These are phyloP conservation scores for Mycena venus DNA, from an alignment of 768 basidiomycete genomes.

Conservation along the genomic window DNA sequence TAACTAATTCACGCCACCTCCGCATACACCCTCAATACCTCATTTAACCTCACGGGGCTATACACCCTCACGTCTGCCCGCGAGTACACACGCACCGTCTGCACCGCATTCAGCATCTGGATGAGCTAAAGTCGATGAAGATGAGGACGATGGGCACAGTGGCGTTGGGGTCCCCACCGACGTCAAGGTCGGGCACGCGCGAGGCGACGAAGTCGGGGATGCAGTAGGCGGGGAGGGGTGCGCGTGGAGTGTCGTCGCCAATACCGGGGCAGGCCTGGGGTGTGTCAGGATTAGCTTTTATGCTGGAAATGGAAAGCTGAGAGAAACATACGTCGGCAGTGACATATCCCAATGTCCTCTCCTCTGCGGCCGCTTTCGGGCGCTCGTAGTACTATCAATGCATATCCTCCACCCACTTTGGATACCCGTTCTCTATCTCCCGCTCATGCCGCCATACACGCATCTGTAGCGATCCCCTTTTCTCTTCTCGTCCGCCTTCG, in stretches of 20 bases:
- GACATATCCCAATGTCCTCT: slow-evolving; percentile 65
- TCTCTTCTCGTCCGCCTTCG: no score
- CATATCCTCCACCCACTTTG: slow-evolving; percentile 59
- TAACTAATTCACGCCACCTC: slow-evolving; percentile 45
- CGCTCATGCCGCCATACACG: slow-evolving; percentile 44
- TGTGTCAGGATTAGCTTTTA: no score
- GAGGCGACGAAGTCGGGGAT: slow-evolving; percentile 33
- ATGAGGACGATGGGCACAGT: slow-evolving; percentile 66
- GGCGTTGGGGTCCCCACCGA: slow-evolving; percentile 43
- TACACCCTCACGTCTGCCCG: slow-evolving; percentile 19
- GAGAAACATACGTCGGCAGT: slow-evolving; percentile 57
- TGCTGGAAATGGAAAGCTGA: no score
- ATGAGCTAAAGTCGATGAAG: slow-evolving; percentile 65
- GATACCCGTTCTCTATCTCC: slow-evolving; percentile 51
- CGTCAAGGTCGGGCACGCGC: slow-evolving; percentile 50
- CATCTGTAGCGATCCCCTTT: slow-evolving; percentile 4
- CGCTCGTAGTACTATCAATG: slow-evolving; percentile 31
- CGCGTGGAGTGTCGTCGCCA: slow-evolving; percentile 38
- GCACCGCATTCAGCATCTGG: slow-evolving; percentile 56
- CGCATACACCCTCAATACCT: slow-evolving; percentile 58
- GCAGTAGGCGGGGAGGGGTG: slow-evolving; percentile 15
- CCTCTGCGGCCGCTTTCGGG: slow-evolving; percentile 33
- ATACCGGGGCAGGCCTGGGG: slow-evolving; percentile 43
- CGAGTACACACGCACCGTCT: slow-evolving; percentile 54
- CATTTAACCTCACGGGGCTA: slow-evolving; percentile 40